Conservation (phyloP, 2,329 filamentous ascomycete genomes). For the Epichloe aotearoae region DNA sequence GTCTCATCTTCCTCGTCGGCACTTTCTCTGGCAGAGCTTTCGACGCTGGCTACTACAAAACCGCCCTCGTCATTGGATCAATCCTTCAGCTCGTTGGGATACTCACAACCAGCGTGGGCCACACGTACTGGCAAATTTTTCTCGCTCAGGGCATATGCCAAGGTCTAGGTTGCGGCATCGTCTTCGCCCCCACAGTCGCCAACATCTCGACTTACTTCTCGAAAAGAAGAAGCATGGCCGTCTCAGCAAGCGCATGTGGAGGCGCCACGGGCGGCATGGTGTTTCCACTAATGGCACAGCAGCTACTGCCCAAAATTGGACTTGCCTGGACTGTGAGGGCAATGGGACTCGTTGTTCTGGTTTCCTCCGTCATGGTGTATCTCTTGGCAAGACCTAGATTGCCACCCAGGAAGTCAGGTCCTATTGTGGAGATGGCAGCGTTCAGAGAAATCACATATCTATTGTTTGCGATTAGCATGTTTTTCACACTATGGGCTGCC, state of each 20-base stretch:
- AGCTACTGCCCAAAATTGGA: slow-evolving; percentile 44
- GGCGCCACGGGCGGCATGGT: slow-evolving; percentile 49
- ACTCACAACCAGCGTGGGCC: slow-evolving; percentile 30
- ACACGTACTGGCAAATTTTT: slow-evolving; percentile 33
- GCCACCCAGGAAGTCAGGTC: slow-evolving; percentile 33
- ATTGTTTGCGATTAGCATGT: slow-evolving; percentile 21
- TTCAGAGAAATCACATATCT: slow-evolving; percentile 35
- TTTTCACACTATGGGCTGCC: slow-evolving; percentile 32
- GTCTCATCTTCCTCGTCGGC: slow-evolving; percentile 27
- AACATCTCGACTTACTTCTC: slow-evolving; percentile 48
- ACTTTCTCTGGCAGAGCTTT: slow-evolving; percentile 27
- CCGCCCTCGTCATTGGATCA: slow-evolving; percentile 20
- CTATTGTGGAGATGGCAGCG: slow-evolving; percentile 35
- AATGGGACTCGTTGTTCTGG: slow-evolving; percentile 46
- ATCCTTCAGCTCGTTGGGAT: slow-evolving; percentile 32
- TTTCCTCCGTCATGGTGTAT: slow-evolving; percentile 24
- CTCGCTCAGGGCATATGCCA: slow-evolving; percentile 42
- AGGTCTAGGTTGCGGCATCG: slow-evolving; percentile 39
- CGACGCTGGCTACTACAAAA: slow-evolving; percentile 27
- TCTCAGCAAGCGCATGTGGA: slow-evolving; percentile 46
- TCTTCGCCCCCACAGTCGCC: slow-evolving; percentile 41
- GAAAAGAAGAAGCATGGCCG: slow-evolving; percentile 43
- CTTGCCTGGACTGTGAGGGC: slow-evolving; percentile 53
- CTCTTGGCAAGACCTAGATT: slow-evolving; percentile 33
- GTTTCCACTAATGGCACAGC: slow-evolving; percentile 44